phyloP scores from a whole-genome alignment of 108 stramenopile genomes.

The Discostella pseudostelligera region DNA sequence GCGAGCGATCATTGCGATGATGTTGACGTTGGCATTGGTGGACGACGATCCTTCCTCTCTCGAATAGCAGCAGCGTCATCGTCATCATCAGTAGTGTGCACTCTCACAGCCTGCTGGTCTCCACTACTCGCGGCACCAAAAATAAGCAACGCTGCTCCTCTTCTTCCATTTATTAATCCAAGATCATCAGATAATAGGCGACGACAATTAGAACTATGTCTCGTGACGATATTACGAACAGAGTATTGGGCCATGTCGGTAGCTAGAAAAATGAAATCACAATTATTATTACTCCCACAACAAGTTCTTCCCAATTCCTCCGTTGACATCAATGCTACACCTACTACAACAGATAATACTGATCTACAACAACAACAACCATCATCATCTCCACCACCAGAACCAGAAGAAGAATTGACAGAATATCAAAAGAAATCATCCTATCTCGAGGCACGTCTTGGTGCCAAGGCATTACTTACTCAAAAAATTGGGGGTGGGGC shows the following conservation, averaged over 20 bases:
- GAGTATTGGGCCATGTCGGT: slow-evolving; percentile 62
- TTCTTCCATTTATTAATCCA: not conserved
- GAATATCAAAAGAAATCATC: slow-evolving; percentile 37
- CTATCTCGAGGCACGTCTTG: slow-evolving; percentile 76
- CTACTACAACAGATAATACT: not conserved
- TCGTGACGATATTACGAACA: slow-evolving; percentile 60
- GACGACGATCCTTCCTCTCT: slow-evolving; percentile 11
- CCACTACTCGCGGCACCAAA: not conserved
- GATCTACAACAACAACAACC: not conserved
- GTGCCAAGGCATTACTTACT: slow-evolving; percentile 74
- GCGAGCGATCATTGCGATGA: too few species aligned
- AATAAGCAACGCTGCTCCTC: not conserved
- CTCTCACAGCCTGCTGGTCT: not conserved
- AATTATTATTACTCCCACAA: not conserved
- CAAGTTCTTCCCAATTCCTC: not conserved
- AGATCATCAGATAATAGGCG: slow-evolving; percentile 4
- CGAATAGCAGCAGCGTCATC: not conserved
- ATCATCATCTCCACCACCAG: not conserved
- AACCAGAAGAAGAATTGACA: not conserved
- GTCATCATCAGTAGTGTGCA: not conserved
- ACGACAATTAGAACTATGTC: slow-evolving; percentile 70
- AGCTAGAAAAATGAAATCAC: slow-evolving; percentile 32
- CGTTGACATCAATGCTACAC: slow-evolving; percentile 9
- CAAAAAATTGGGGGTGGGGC: slow-evolving; percentile 67
- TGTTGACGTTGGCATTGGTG: too few species aligned